A percentile compares a stretch with the other conserved stretches of the same genome.
Conservation (phyloP, 2,329 filamentous ascomycete genomes). For the Pseudopyrenochaeta lycopersici region DNA sequence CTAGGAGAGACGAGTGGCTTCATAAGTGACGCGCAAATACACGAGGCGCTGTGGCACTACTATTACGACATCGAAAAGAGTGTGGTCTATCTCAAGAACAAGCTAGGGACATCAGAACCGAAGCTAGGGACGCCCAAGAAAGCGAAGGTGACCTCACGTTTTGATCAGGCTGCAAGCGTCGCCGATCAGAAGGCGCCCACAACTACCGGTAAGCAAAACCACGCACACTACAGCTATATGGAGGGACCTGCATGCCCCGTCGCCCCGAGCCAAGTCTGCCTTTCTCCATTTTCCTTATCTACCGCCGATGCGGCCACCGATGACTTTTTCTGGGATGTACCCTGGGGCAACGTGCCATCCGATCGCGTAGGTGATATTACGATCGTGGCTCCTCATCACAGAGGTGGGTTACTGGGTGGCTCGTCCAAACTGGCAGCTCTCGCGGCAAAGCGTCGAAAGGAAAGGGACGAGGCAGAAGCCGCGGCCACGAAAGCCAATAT, state of each 20-base stretch:
- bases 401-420: constrained; percentile 80
- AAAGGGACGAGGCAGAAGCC: constrained; percentile 69
- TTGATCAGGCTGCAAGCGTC: constrained; percentile 55
- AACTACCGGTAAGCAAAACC: constrained; percentile 56
- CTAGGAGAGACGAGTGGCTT: constrained; percentile 68
- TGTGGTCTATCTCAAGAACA: constrained; percentile 79
- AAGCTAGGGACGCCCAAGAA: constrained; percentile 46
- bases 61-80: constrained; percentile 92
- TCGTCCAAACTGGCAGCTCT: constrained; percentile 88
- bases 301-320: constrained; percentile 44
- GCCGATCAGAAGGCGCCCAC: constrained; percentile 51
- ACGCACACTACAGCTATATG: constrained; percentile 19
- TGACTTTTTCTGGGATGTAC: constrained; percentile 81
- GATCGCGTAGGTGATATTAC: constrained; percentile 71
- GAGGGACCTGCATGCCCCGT: constrained; percentile 23
- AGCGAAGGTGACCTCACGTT: constrained; percentile 50
- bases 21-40: constrained; percentile 75
- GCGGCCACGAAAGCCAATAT: constrained; percentile 18
- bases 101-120: constrained; percentile 23
- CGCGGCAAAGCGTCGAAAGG: constrained; percentile 85
- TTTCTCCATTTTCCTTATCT: constrained; percentile 41
- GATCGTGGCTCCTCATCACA: constrained; percentile 65
- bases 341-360: constrained; percentile 80
- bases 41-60: constrained; percentile 94
- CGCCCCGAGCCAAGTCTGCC: constrained; percentile 28